Conservation (phyloP, 2,329 filamentous ascomycete genomes). For the Cercospora sp. region DNA sequence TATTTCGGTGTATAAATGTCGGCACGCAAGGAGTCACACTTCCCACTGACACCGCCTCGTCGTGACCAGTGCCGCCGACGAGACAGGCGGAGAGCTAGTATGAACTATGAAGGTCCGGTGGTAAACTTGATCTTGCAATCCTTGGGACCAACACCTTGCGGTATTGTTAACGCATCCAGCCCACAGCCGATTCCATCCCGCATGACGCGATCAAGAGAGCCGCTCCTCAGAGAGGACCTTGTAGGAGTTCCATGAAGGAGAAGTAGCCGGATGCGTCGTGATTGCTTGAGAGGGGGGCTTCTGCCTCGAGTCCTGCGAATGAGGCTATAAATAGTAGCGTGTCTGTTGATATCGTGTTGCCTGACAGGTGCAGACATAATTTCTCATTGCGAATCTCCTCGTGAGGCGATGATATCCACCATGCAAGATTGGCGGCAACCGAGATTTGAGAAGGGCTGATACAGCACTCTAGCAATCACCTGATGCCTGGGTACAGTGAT, state of each 20-base stretch:
- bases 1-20: conserved; percentile 20
- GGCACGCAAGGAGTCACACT: conserved; percentile 38
- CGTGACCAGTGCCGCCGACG: conserved; percentile 14
- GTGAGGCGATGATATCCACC: neutral
- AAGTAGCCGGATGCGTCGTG: conserved; percentile 34
- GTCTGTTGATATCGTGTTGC: no score
- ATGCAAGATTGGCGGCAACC: neutral
- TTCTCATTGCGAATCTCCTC: neutral
- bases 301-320: neutral
- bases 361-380: neutral
- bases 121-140: conserved; percentile 32
- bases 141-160: conserved; percentile 10
- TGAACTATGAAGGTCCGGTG: conserved; percentile 39
- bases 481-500: neutral
- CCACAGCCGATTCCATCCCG: conserved; percentile 32
- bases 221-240: conserved; percentile 36
- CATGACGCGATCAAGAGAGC: conserved; percentile 35
- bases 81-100: conserved; percentile 27
- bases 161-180: conserved; percentile 29
- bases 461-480: neutral
- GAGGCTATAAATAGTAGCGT: neutral
- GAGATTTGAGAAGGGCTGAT: neutral
- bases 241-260: conserved; percentile 26
- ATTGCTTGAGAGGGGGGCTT: conserved; percentile 22
- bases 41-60: conserved; percentile 24